Evolutionary conservation across 495 filamentous ascomycete species (phyloP), one percentile per base, ranked within the genome.

Genomic region (Tetracladium marchalianum): DNA sequence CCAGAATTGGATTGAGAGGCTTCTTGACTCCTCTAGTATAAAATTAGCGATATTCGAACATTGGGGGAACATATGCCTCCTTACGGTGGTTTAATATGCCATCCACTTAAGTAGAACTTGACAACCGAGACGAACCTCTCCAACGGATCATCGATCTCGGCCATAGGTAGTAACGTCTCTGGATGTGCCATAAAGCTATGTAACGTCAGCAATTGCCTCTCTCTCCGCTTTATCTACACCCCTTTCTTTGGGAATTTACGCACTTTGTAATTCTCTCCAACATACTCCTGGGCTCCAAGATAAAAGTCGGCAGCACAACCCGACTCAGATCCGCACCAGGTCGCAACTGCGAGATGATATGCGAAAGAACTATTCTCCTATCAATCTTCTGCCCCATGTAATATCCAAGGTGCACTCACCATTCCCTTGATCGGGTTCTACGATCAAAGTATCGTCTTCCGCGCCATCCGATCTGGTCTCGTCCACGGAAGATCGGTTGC

Each of bases 251-350:
- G 12, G 15, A 39, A 3, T 43, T 5, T 17, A 54, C 71, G 44
- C 75, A 95, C 90, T 98, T 99, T 57, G 92, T 99, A 55, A 99
- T 99, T 31, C 92, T 76, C 67, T 99, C 92, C 58, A 99, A 66
- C 92, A 99, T 99, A 51, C 89, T 95, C 58, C 87, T 81, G 4
- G 92, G 92, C 63, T 99, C 92, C 41, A 99, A 74, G 55, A 99
- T 99, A 66, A 99, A 99, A 31, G 92, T 99, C 22, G 92, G 92
- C 49, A 99, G 69, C 24, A 89, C 88, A 44, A 99, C 90, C 54
- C 90, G 80, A 65, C 87, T 94, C 49, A 99, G 71, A 62, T 99
- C 92, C 45, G 92, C 92, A 47, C 92, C 92, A 31, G 93, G 92
- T 50, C 92, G 81, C 39, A 99, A 72, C 68, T 97, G 93, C 34